Conservation (phyloP, 495 filamentous ascomycete genomes). For the Aspergillus homomorphus region DNA sequence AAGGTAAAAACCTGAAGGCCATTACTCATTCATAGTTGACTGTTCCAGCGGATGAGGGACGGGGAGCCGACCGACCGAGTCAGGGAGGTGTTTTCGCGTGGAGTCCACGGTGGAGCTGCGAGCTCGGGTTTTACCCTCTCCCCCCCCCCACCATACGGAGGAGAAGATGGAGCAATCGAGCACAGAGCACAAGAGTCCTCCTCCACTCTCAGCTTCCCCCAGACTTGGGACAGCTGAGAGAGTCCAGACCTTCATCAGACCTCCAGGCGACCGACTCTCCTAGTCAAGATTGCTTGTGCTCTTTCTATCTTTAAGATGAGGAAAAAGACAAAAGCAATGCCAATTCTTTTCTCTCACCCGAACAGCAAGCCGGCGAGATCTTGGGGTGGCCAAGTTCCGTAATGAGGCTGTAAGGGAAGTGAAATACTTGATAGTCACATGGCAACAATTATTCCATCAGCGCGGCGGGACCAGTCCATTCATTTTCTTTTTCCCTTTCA, state of each 20-base stretch:
- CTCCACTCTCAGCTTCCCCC: neutral
- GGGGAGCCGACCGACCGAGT: neutral
- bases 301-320: no score
- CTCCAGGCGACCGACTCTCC: neutral
- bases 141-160: neutral
- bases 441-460: neutral
- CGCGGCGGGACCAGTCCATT: neutral
- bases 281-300: neutral
- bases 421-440: slow-evolving; percentile 4
- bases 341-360: neutral
- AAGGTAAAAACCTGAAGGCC: no score
- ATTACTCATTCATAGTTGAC: no score
- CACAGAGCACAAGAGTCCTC: neutral
- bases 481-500: neutral
- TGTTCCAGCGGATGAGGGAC: no score
- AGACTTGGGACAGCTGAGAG: neutral
- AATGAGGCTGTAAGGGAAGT: slow-evolving; percentile 1
- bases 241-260: neutral
- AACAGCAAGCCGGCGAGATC: neutral
- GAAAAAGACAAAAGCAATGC: neutral
- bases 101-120: neutral
- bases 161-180: neutral
- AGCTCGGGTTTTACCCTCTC: no score
- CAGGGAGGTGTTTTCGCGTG: neutral
- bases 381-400: neutral